Conservation (phyloP, 495 filamentous ascomycete species). For the Penicillium paxilli region DNA sequence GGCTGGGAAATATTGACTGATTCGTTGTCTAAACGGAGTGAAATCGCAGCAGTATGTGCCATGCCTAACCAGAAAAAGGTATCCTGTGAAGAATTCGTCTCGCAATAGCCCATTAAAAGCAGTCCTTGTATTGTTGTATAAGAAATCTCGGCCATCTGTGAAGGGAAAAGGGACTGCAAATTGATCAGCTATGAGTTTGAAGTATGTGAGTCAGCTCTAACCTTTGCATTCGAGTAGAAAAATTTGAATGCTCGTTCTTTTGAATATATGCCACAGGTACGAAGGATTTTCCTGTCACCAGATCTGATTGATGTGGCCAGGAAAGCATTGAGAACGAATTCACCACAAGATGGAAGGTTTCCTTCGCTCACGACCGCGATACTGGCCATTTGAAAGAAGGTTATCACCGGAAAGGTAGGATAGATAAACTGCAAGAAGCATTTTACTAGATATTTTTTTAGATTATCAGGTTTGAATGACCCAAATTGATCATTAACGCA, state of each 20-base stretch:
- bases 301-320: background rate
- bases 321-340: background rate
- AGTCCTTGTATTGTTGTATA: background rate
- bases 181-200: background rate
- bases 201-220: background rate
- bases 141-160: background rate
- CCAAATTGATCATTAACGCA: background rate
- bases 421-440: background rate
- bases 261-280: background rate
- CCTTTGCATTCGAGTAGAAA: background rate
- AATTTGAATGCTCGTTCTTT: background rate
- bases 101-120: background rate
- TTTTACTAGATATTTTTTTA: background rate
- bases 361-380: background rate
- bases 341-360: background rate
- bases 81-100: background rate
- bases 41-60: background rate
- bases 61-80: background rate
- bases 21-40: background rate
- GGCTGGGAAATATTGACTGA: background rate
- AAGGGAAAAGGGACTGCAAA: background rate
- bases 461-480: background rate
- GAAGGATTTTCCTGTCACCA: background rate
- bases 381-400: background rate
- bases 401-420: background rate